Base-by-base conservation (phyloP, 2,329 filamentous ascomycete genomes). In the Trichoderma sp. region DNA sequence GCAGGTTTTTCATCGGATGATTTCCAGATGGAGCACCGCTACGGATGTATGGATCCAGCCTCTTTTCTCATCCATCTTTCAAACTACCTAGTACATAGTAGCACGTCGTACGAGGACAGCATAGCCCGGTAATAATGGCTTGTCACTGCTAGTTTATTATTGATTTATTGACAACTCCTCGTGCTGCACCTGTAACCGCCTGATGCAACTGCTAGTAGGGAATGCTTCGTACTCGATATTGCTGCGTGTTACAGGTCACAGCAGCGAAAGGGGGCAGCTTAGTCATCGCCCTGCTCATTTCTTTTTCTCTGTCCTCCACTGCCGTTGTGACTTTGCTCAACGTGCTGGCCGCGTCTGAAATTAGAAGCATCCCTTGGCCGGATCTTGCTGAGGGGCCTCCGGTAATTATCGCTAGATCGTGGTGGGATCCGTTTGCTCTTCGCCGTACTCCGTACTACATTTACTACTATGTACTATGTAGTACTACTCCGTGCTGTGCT, bases 351-450 rank as follows among this genome's bases (percentile, higher is more conserved):
- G 37, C n/a, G 34, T n/a, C 61, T 64, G 50, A 34, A 64, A 64
- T 45, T 56, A 64, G 61, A 64, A 64, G 48, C 48, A 54, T 9
- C 54, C 29, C 25, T 9, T 56, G 27, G 50, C 48, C 61, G 61
- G 50, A 64, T 64, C 61, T 42, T 64, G 48, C 50, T 42, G 52
- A 57, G 61, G 61, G 50, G 61, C 61, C 29, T 53, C 50, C 61
- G 50, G 50, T 56, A 64, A 56, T 64, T 64, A 56, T 48, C 50
- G 19, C 61, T 64, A 64, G 61, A 64, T 64, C 50, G 61, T 48
- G 29, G 42, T 56, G 48, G 25, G 29, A 25, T 52, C 29, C 25
- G 32, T 59, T 59, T 60, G 52, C 48, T n/a, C n/a, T n/a, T n/a
- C n/a, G n/a, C n/a, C n/a, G n/a, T n/a, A n/a, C n/a, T n/a, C n/a